Percentiles rank a stretch among this genome's conserved stretches.
These are phyloP conservation scores for Fusarium decemcellulare DNA, from an alignment of 2,329 filamentous ascomycete species.

Conservation along the genomic window DNA sequence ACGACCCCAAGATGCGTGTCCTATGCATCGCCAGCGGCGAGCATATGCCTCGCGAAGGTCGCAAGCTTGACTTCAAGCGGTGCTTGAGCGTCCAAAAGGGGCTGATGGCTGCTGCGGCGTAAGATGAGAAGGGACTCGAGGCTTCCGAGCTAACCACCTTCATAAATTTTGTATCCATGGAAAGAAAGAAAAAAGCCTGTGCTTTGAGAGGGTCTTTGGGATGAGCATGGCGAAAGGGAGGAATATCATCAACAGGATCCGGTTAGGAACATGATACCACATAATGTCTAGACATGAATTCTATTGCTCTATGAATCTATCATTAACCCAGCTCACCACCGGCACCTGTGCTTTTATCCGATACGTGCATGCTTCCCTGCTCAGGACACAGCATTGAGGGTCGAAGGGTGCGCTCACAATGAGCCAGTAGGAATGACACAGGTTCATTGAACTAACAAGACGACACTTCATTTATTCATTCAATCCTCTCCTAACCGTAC, in stretches of 20 bases:
- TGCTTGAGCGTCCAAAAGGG: conserved; percentile 61
- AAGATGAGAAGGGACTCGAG: not conserved
- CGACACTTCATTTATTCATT: conserved; percentile 49
- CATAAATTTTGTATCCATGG: not conserved
- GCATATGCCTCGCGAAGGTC: conserved; percentile 70
- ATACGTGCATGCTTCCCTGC: too few relatives aligned
- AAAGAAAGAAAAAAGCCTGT: not conserved
- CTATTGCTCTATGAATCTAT: conserved; percentile 12
- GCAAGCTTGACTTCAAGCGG: conserved; percentile 64
- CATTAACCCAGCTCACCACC: not conserved
- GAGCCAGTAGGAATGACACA: not conserved
- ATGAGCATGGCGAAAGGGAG: conserved; percentile 18
- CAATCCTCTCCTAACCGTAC: conserved; percentile 37
- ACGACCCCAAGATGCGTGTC: conserved; percentile 92
- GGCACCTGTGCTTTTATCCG: too few relatives aligned
- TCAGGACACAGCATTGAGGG: too few relatives aligned
- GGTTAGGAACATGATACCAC: conserved; percentile 4
- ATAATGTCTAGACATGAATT: not conserved
- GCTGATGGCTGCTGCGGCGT: conserved; percentile 53
- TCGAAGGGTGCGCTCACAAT: not conserved
- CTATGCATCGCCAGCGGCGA: conserved; percentile 95
- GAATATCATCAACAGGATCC: conserved; percentile 14
- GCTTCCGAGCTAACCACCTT: not conserved
- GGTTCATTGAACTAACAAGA: conserved; percentile 28
- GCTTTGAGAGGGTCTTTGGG: not conserved